phyloP scores from a whole-genome alignment of 805 yeast species.

The Barnettozyma botsteinii region DNA sequence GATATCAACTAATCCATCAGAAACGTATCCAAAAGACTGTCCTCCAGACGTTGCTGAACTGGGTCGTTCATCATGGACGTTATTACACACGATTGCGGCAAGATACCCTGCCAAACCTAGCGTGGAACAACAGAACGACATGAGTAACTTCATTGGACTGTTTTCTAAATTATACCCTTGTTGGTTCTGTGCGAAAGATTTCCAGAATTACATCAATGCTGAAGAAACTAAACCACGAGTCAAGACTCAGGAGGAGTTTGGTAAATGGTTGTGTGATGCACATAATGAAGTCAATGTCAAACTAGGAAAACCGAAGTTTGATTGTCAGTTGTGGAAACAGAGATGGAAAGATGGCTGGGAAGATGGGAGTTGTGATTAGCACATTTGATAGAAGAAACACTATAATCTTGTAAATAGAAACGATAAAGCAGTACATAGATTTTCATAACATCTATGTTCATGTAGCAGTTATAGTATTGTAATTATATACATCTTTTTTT shows the following conservation, averaged over 20 bases:
- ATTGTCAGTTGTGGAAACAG: conserved; percentile 84
- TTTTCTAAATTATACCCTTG: conserved; percentile 88
- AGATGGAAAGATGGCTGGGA: conserved; percentile 97
- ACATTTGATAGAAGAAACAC: no score
- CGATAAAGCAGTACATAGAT: no score
- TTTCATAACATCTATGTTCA: no score
- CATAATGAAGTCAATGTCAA: conserved; percentile 90
- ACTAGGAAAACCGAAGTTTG: conserved; percentile 79
- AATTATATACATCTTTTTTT: no score
- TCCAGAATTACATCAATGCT: conserved; percentile 50
- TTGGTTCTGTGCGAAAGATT: conserved; percentile 87
- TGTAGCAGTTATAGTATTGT: no score
- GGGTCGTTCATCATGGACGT: conserved; percentile 89
- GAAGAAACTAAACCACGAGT: conserved; percentile 49
- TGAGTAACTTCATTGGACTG: conserved; percentile 60
- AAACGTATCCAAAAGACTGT: conserved; percentile 40
- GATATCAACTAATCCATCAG: no score
- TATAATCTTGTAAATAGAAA: no score
- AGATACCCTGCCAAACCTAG: conserved; percentile 72
- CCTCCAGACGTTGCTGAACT: conserved; percentile 84
- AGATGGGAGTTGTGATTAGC: conserved; percentile 40
- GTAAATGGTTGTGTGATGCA: conserved; percentile 90
- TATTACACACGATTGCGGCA: conserved; percentile 86
- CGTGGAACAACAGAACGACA: conserved; percentile 56
- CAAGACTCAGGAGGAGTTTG: conserved; percentile 67